Conservation (phyloP, 371 early-diverging fungal genomes). For the Mortierella polycephala region DNA sequence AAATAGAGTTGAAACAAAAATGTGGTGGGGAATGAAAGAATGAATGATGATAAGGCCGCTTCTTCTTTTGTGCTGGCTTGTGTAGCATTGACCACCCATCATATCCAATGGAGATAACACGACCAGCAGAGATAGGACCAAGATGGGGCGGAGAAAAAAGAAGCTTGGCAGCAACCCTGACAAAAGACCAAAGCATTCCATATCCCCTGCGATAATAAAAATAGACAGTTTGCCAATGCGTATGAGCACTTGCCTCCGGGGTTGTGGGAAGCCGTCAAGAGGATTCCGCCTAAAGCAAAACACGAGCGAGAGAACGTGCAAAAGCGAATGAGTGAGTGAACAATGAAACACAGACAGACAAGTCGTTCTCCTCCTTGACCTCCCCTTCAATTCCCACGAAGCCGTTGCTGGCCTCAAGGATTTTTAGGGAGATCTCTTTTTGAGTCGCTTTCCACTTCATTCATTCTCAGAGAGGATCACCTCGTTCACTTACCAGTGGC, state of each 20-base stretch:
- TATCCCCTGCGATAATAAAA: too few species aligned
- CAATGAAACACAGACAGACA: too few species aligned
- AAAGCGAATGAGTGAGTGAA: neutral
- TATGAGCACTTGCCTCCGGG: conserved; percentile 79
- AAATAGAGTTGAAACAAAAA: neutral
- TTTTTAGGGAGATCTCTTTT: too few species aligned
- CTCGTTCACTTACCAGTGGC: conserved; percentile 78
- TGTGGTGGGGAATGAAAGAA: neutral
- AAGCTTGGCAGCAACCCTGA: too few species aligned
- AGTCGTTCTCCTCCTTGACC: neutral
- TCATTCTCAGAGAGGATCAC: neutral
- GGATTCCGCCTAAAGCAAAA: conserved; percentile 93
- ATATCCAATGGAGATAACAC: conserved; percentile 1
- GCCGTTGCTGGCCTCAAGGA: too few species aligned
- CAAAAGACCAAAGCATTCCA: too few species aligned
- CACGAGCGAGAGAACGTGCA: neutral
- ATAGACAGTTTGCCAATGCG: conserved; percentile 20
- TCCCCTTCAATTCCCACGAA: neutral
- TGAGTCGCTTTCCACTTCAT: neutral
- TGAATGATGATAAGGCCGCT: conserved; percentile 4
- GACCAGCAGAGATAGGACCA: neutral
- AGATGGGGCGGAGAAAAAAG: neutral
- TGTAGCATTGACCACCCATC: conserved; percentile 15
- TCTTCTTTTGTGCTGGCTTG: neutral
- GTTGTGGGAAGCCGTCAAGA: conserved; percentile 97